Evolutionary conservation across 1,284 basidiomycete species (phyloP).

Genomic region (Rhodotorula glutinis): DNA sequence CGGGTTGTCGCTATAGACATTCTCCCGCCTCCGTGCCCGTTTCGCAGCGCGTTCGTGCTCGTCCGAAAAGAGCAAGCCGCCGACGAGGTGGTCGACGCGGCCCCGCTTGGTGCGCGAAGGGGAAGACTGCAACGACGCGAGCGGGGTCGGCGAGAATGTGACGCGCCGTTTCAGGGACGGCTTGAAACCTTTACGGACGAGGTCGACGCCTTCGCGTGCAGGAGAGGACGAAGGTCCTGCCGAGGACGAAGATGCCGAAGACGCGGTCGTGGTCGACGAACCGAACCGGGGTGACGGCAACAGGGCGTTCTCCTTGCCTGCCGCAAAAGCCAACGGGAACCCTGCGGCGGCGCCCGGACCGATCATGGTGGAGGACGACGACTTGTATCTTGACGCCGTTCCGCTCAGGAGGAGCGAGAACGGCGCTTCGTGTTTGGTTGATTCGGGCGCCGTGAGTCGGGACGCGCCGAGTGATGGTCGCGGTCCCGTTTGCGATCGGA

Average conservation of each 20-base stretch:
- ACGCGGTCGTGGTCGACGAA: background rate
- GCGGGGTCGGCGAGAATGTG: constrained; percentile 28
- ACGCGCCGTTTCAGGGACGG: constrained; percentile 5
- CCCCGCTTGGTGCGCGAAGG: constrained; percentile 20
- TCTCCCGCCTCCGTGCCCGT: background rate
- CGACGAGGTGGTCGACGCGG: background rate
- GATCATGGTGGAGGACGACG: background rate
- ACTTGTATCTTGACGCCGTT: background rate
- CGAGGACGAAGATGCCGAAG: background rate
- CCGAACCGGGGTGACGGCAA: background rate
- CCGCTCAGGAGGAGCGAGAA: background rate
- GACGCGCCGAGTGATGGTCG: no score
- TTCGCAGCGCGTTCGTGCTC: background rate
- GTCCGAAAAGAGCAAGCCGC: background rate
- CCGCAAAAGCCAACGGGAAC: background rate
- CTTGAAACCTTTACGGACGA: background rate
- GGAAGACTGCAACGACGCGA: constrained; percentile 17
- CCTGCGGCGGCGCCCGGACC: background rate
- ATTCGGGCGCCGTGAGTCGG: no score
- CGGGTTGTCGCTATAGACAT: constrained; percentile 16
- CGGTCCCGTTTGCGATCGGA: no score
- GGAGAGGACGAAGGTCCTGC: background rate
- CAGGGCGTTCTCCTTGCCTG: background rate
- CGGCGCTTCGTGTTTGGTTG: background rate
- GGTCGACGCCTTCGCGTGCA: background rate